Evolutionary conservation across 2,329 filamentous ascomycete genomes (phyloP), one percentile per base, ranked within the genome.

Genomic region (Stromatinia cepivora): DNA sequence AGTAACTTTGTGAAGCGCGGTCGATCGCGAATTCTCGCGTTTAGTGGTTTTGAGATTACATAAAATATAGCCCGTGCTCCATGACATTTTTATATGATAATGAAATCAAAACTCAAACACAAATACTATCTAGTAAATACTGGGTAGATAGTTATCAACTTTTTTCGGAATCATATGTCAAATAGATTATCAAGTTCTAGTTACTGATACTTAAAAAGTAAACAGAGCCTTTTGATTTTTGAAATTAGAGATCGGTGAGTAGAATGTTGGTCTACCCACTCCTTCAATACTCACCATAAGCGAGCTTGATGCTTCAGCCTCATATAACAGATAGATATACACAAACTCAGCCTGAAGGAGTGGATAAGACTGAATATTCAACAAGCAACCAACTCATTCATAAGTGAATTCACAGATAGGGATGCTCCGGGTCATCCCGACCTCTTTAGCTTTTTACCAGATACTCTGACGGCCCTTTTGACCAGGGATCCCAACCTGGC

Each of bases 11-110:
- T n/a, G 61, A 52, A 39, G 61, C 46, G 61, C 46, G 34, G 52
- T 52, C 34, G 61, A 62, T 46, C 61, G 61, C 46, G 61, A 52
- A 39, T 50, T 52, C 2, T 25, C 59, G 59, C 59, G 61, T 63
- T 63, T 20, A 52, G 59, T 50, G 46, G 22, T 63, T 52, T 28
- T 7, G 22, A 39, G 46, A 52, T 63, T 63, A 63, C 46, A 39
- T 63, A 63, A 63, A n/a, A 52, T 4, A n/a, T 31, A 15, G 50
- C 31, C 25, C 10, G n/a, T 20, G 52, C 52, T 34, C 20, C 17
- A 20, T 3, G 13, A 20, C 20, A 54, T 15, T 42, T 15, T 13
- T 39, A 39, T 42, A 6, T 15, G 39, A 42, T 39, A 39, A 39
- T 39, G 10, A 31, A 31, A 31, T 31, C 31, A 39, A 39, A 39